Conservation (phyloP, 371 early-diverging fungal genomes). For the Mucor lusitanicus region DNA sequence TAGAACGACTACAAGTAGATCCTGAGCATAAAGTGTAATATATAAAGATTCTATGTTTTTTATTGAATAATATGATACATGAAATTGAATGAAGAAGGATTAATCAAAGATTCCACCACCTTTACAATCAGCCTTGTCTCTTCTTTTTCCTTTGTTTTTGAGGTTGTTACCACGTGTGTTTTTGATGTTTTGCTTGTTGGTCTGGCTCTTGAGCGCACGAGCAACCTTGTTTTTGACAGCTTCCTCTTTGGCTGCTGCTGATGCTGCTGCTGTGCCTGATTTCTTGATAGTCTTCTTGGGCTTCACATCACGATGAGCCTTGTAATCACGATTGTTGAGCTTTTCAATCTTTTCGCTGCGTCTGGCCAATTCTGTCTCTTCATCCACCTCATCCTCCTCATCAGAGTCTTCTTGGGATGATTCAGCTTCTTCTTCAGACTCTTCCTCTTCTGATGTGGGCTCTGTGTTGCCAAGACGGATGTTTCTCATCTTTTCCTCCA, state of each 20-base stretch:
- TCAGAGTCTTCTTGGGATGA: slow-evolving; percentile 3
- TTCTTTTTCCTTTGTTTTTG: slow-evolving; percentile 63
- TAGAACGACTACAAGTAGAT: background rate
- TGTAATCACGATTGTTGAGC: slow-evolving; percentile 59
- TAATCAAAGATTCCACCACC: slow-evolving; percentile 46
- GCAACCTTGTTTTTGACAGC: slow-evolving; percentile 65
- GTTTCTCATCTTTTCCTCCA: slow-evolving; percentile 28
- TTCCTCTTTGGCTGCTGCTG: slow-evolving; percentile 44
- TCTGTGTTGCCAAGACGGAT: slow-evolving; percentile 47
- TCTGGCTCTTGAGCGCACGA: slow-evolving; percentile 42
- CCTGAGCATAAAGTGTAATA: background rate
- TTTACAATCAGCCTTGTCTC: slow-evolving; percentile 38
- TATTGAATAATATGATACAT: background rate
- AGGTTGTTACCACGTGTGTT: slow-evolving; percentile 39
- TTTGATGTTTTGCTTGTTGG: slow-evolving; percentile 34
- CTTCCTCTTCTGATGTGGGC: slow-evolving; percentile 30
- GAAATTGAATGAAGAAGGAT: background rate
- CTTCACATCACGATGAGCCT: slow-evolving; percentile 56
- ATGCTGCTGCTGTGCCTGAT: background rate
- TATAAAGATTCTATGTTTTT: background rate
- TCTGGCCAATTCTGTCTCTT: slow-evolving; percentile 29
- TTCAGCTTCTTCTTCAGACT: slow-evolving; percentile 31
- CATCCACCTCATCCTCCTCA: slow-evolving; percentile 31
- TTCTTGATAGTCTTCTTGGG: slow-evolving; percentile 32
- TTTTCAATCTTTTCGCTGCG: slow-evolving; percentile 30